Evolutionary conservation across 495 filamentous ascomycete species (phyloP), one percentile per base, ranked within the genome.

Genomic region (Aspergillus panamensis): DNA sequence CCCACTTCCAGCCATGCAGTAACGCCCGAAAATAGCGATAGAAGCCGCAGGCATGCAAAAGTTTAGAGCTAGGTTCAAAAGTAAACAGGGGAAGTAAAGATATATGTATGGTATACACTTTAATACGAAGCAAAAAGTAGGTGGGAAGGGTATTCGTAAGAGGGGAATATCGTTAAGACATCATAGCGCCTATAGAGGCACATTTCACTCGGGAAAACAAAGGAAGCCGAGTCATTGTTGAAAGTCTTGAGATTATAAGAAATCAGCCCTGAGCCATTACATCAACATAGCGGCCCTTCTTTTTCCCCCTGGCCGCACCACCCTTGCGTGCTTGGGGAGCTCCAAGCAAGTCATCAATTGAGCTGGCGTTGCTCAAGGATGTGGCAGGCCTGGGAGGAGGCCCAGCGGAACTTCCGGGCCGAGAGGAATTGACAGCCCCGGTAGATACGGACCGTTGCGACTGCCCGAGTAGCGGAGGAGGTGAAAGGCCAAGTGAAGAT

Each of bases 231-330:
- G 62, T 58, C 58, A 53, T 25, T 56, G 29, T 37, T 35, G n/a
- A 44, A 45, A 21, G 4, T 17, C 9, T 45, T 16, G 20, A 35
- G 42, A n/a, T 19, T 13, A 8, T 19, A 45, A 52, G 48, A 1
- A 14, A 35, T 40, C 17, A 20, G 21, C 19, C 60, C 59, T 75
- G 66, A 2, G 85, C 88, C 92, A 97, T 96, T 57, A 96, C 90
- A 80, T 97, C 92, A 20, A 97, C 82, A 80, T 97, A 97, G 43
- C 89, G 84, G 3, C 85, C 84, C 77, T 89, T 96, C 78, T 90
- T 90, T 62, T 82, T 81, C 66, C 86, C 87, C 75, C 83, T 90
- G n/a, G 78, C 75, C 19, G 80, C 82, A 1, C 78, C 78, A 0
- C 82, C 84, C 65, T 88, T 91, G 66, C 87, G 81, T 19, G 82